Evolutionary conservation across 2,329 filamentous ascomycete genomes (phyloP), one percentile per base, ranked within the genome.

Genomic region (Trichoderma aggressivum): DNA sequence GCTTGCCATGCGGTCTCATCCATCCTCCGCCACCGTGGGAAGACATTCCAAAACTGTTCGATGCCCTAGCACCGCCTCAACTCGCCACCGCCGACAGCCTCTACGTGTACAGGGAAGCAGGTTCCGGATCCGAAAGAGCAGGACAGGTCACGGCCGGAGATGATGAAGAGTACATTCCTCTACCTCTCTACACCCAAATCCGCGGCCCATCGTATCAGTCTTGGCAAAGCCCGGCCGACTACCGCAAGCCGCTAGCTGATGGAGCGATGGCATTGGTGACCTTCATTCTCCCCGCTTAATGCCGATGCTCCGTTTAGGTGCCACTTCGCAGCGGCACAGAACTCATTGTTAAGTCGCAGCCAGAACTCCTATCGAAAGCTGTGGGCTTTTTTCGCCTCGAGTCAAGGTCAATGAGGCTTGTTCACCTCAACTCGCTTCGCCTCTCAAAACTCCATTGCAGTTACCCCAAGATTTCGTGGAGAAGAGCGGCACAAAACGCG

Each of bases 271-370:
- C 26, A 39, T 24, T 21, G 56, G 43, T 53, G 65, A 60, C 36
- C 39, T 69, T 61, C 56, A 39, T 60, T 50, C n/a, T 61, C 55
- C 65, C 65, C 56, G 39, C 65, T 69, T 61, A 60, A 58, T 67
- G 36, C 61, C 64, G 53, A 28, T n/a, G 24, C 36, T 47, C 36
- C 55, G 64, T 30, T 59, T 43, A 2, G 16, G 24, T n/a, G 53
- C 53, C 53, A 67, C 50, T 34, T 28, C 26, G 7, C 18, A n/a
- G 64, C 64, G 53, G 21, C 18, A 18, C 32, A 53, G n/a, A 53
- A 24, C 26, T 58, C 32, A 3, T 24, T 32, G 43, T 21, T 14
- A 32, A 53, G 50, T 26, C 32, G 34, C 18, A 55, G 50, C 24
- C 32, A 56, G 24, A 28, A 5, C 21, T 32, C 30, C 26, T 59